phyloP scores from a whole-genome alignment of 805 yeast genomes.

The Cyberlindnera samutprakarnensis region DNA sequence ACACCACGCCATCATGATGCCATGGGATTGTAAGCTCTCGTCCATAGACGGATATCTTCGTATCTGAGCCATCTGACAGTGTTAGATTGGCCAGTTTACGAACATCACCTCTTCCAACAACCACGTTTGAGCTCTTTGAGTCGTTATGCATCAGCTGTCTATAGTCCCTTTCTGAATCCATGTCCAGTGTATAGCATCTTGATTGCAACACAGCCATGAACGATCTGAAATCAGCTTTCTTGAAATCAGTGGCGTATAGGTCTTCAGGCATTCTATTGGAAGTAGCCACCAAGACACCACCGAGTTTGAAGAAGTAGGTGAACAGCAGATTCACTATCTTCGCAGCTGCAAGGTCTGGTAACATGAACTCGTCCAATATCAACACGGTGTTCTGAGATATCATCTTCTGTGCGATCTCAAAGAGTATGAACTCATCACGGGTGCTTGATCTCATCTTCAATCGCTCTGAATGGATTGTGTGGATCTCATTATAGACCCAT shows the following conservation, averaged over 20 bases:
- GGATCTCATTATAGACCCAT: constrained; percentile 60
- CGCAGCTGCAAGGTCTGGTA: constrained; percentile 71
- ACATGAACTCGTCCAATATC: constrained; percentile 66
- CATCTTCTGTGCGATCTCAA: constrained; percentile 62
- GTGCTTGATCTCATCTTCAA: constrained; percentile 24
- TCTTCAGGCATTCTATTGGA: constrained; percentile 69
- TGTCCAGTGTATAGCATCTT: constrained; percentile 55
- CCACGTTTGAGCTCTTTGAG: constrained; percentile 21
- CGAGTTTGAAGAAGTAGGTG: constrained; percentile 62
- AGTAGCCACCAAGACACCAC: constrained; percentile 71
- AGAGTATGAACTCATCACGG: constrained; percentile 57
- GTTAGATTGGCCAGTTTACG: constrained; percentile 4
- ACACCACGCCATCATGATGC: constrained; percentile 35
- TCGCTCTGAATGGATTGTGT: constrained; percentile 30
- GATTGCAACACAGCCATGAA: constrained; percentile 50
- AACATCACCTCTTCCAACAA: constrained; percentile 29
- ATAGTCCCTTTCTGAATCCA: constrained; percentile 54
- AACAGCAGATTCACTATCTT: constrained; percentile 58
- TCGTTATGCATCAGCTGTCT: constrained; percentile 23
- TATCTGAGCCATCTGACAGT: constrained; percentile 6
- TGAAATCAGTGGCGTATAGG: constrained; percentile 58
- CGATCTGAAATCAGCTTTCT: constrained; percentile 46
- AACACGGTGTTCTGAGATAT: constrained; percentile 49
- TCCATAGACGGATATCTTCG: constrained; percentile 45
- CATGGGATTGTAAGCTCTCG: constrained; percentile 41